These are phyloP conservation scores for Aurifilum marmelostoma DNA, from an alignment of 2,329 filamentous ascomycete species.

Conservation along the genomic window DNA sequence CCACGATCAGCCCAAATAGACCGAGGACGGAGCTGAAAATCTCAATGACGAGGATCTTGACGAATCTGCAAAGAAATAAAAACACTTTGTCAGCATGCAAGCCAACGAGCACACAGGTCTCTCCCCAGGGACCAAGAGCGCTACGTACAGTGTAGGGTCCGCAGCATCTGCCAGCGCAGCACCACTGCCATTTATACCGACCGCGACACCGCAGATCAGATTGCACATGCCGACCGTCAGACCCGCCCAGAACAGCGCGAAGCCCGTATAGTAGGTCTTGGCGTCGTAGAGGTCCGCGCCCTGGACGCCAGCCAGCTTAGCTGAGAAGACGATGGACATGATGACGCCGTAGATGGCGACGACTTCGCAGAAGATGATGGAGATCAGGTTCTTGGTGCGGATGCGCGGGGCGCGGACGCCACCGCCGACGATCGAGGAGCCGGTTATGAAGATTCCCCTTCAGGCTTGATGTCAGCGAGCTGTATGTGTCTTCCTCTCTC, in stretches of 20 bases:
- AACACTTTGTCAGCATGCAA: slow-evolving; percentile 32
- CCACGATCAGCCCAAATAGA: slow-evolving; percentile 94
- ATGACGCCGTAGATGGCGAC: slow-evolving; percentile 99
- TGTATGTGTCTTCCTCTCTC: background rate
- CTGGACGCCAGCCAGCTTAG: slow-evolving; percentile 73
- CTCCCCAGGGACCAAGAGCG: background rate
- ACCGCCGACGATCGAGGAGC: slow-evolving; percentile 94
- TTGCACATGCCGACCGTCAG: slow-evolving; percentile 96
- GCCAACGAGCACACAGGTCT: background rate
- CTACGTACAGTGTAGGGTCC: slow-evolving; percentile 81
- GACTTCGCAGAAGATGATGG: slow-evolving; percentile 99
- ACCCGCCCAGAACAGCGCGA: slow-evolving; percentile 93
- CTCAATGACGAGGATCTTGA: slow-evolving; percentile 98
- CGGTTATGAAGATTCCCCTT: slow-evolving; percentile 99
- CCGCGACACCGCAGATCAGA: slow-evolving; percentile 90
- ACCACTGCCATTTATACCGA: slow-evolving; percentile 97
- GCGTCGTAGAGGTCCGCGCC: slow-evolving; percentile 70
- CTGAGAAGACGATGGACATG: slow-evolving; percentile 97
- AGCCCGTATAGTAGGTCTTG: slow-evolving; percentile 91
- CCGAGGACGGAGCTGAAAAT: slow-evolving; percentile 98
- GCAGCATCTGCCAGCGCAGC: slow-evolving; percentile 95
- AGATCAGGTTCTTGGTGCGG: slow-evolving; percentile 99
- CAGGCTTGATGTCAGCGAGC: slow-evolving; percentile 50
- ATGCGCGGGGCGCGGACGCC: slow-evolving; percentile 97
- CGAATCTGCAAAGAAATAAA: slow-evolving; percentile 72